A percentile compares a stretch with the other conserved stretches of the same genome.
Evolutionary conservation across 176 grass and related monocot genomes (phyloP).

Genomic region (Luzula sylvatica): DNA sequence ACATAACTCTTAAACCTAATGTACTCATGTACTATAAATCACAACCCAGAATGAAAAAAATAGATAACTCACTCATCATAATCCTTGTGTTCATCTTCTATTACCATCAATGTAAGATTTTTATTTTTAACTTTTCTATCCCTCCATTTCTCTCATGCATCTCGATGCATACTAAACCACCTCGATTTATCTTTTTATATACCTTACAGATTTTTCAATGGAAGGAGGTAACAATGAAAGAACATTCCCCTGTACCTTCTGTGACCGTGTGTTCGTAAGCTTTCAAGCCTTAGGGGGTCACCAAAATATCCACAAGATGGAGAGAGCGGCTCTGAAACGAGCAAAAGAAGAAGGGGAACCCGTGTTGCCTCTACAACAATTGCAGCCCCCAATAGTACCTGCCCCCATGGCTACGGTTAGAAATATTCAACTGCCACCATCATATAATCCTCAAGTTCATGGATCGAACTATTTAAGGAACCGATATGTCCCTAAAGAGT

Average conservation of each 20-base stretch:
- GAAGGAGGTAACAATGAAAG: slow-evolving; percentile 4
- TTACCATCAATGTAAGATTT: slow-evolving; percentile 8
- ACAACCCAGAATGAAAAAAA: background rate
- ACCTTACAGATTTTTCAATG: slow-evolving; percentile 2
- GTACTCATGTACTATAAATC: slow-evolving; percentile 9
- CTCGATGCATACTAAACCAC: background rate
- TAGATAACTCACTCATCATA: background rate
- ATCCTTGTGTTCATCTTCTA: background rate
- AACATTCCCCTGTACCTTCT: slow-evolving; percentile 4
- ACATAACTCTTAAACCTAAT: background rate
- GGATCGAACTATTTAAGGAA: background rate
- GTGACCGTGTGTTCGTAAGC: slow-evolving; percentile 14
- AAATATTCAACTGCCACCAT: background rate
- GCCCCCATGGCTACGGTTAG: background rate
- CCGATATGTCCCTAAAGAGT: slow-evolving; percentile 1
- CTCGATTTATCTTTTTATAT: background rate
- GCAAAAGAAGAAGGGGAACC: background rate
- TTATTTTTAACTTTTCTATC: background rate
- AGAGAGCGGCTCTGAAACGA: slow-evolving; percentile 1
- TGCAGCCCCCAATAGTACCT: background rate
- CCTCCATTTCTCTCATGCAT: background rate
- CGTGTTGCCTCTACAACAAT: background rate
- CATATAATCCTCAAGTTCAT: background rate
- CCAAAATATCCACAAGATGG: slow-evolving; percentile 1
- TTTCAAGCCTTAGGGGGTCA: slow-evolving; percentile 17